Evolutionary conservation across 2,329 filamentous ascomycete genomes (phyloP), one percentile per base, ranked within the genome.

Genomic region (Chaetomiaceae sp.): DNA sequence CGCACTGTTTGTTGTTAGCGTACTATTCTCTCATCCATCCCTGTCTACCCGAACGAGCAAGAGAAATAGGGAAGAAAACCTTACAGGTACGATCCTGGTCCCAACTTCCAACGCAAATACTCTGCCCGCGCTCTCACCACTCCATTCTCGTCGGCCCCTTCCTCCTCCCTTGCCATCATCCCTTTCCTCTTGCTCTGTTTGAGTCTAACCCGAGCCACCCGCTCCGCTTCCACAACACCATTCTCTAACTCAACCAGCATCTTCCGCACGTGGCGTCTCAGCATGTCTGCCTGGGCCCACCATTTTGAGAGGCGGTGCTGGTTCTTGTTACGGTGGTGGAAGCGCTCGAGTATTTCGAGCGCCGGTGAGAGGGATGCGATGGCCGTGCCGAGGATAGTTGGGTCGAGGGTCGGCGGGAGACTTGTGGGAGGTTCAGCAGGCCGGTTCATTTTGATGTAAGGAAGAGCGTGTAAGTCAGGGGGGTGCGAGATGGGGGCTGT

Each of bases 321-420:
- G 73, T 96, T 97, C 66, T 85, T 86, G 74, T 96, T 94, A 63
- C 90, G 89, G 67, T 89, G 84, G 69, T 85, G 81, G 63, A 95
- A 81, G 60, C 87, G 79, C 64, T 86, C 77, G 40, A 96, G 81
- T 42, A 91, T 71, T 45, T 79, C 67, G 25, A 73, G 61, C 25
- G 76, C 64, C 2, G 73, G 66, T 2, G 62, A 53, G 38, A 81
- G 70, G 23, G 65, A 33, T 1, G 44, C n/a, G 45, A 58, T 25
- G 13, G 58, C 33, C 5, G 30, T 30, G 16, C 16, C 38, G 21
- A 58, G 44, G 11, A 21, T 7, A 10, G 16, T 8, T 14, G 43
- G 21, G 30, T 41, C 6, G 33, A 43, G 37, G 9, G 27, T 27
- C 18, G 45, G 41, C 16, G 25, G 25, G 25, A 9, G 25, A 9